Evolutionary conservation across 495 filamentous ascomycete species (phyloP).

Genomic region (Podospora fimiseda): DNA sequence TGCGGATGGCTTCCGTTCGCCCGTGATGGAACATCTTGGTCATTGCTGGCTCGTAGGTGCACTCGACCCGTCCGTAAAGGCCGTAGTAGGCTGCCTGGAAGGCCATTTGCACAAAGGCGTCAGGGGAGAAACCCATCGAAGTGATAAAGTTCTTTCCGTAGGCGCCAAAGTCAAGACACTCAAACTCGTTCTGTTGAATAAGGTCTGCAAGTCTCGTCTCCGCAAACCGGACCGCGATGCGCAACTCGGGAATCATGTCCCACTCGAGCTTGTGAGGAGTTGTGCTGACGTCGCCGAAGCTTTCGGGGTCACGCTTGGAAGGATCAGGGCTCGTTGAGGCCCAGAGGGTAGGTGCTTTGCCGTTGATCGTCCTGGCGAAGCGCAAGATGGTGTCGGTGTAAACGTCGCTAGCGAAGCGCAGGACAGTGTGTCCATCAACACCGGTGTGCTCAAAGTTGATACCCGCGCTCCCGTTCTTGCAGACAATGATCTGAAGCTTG

Average conservation of each 20-base stretch:
- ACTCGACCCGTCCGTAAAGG: slow-evolving; percentile 88
- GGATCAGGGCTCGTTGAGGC: slow-evolving; percentile 86
- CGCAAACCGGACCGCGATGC: slow-evolving; percentile 86
- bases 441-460: slow-evolving; percentile 99
- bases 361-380: slow-evolving; percentile 94
- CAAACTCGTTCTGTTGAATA: slow-evolving; percentile 94
- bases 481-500: slow-evolving; percentile 98
- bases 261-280: slow-evolving; percentile 95
- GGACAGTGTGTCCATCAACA: slow-evolving; percentile 93
- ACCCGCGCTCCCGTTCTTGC: slow-evolving; percentile 94
- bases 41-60: slow-evolving; percentile 97
- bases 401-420: slow-evolving; percentile 91
- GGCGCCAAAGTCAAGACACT: slow-evolving; percentile 78
- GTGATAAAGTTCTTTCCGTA: slow-evolving; percentile 99
- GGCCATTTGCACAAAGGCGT: slow-evolving; percentile 98
- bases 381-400: slow-evolving; percentile 98
- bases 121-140: slow-evolving; percentile 90
- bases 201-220: slow-evolving; percentile 92
- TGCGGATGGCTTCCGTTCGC: slow-evolving; percentile 86
- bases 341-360: slow-evolving; percentile 87
- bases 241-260: slow-evolving; percentile 92
- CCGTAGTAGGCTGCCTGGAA: slow-evolving; percentile 99
- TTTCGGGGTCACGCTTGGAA: slow-evolving; percentile 84
- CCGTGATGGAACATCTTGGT: slow-evolving; percentile 91
- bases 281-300: slow-evolving; percentile 90